Evolutionary conservation across 352 stramenopile species (phyloP), one percentile per base, ranked within the genome.

Genomic region (Aphanomyces invadans): DNA sequence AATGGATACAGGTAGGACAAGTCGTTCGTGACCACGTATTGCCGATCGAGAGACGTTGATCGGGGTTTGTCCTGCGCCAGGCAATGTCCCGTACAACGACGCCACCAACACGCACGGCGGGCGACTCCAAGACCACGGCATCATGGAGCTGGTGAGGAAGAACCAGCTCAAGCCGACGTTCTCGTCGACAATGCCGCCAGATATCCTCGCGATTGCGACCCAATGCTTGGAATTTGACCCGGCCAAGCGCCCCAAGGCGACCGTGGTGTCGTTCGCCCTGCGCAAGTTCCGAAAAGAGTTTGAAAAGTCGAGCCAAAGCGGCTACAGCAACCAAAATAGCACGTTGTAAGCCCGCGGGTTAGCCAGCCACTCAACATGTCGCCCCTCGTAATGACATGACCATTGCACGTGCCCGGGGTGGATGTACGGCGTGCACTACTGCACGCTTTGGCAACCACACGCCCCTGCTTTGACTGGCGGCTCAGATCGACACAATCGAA

Each of bases 251-350:
- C 79, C 80, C 52, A 87, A 75, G 61, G 79, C 81, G 42, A 88
- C 87, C 56, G 78, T 88, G 61, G 79, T 89, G 32, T 82, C 79
- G 10, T 89, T 87, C 73, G 76, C 84, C 64, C 70, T 90, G 60
- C 79, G 79, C 51, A 88, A 88, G 71, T 88, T 88, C 71, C 78
- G 87, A 70, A 56, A 52, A 48, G 55, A 68, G n/a, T n/a, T 57
- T 29, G 49, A 57, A 32, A 29, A 57, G 23, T 25, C 46, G n/a
- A 54, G 46, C 26, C 46, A 29, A 54, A 54, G 46, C 46, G 46
- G 46, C n/a, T 31, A 25, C 1, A 54, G 46, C 46, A 54, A 54
- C 46, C 36, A 42, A 15, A 42, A 42, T 15, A 42, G 36, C 36
- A 42, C 36, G 7, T 15, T 42, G 36, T 42, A 42, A 15, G 15